Evolutionary conservation across 2,329 filamentous ascomycete genomes (phyloP), one percentile per base, ranked within the genome.

Genomic region (Passalora sequoiae): DNA sequence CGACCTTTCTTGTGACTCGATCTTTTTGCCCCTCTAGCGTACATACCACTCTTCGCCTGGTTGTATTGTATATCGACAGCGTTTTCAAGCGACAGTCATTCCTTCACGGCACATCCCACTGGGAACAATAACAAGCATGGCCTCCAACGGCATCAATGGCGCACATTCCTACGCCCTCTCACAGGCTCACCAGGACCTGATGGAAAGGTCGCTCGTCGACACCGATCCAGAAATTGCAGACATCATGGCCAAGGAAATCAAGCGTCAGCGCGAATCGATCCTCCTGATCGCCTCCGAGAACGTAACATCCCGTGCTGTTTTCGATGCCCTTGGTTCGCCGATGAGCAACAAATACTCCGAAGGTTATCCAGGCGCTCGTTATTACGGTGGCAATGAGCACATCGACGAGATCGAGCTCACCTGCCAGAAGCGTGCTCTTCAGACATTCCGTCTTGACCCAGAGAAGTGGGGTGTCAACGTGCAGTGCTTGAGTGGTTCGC

Each of bases 231-330:
- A 97, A 78, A 87, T 98, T 63, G 89, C 89, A 56, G 77, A 85
- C 73, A 95, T 98, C 72, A 97, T 98, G 89, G 85, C 87, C 76
- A 81, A 86, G 62, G 91, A 97, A 74, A 85, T 96, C 64, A 82
- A 95, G 79, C 88, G 92, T 66, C 92, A 98, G 77, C 84, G 88
- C 69, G 89, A 98, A 78, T 97, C 89, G 61, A 94, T 98, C 71
- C 87, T 97, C 65, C 83, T 98, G 67, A 98, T 98, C 63, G 91
- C 92, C 64, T 97, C 92, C 44, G 92, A 98, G 77, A 98, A 98
- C 77, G 89, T 98, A 72, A 98, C 92, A 46, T 98, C 92, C 52
- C 89, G 89, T 60, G 89, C 92, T 62, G 92, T 98, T 63, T 95
- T 95, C 74, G 89, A 98, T 74, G 92, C 92, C 49, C 82, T 98